Base-by-base conservation (phyloP, 1,284 basidiomycete species). In the Ganoderma multipileum region DNA sequence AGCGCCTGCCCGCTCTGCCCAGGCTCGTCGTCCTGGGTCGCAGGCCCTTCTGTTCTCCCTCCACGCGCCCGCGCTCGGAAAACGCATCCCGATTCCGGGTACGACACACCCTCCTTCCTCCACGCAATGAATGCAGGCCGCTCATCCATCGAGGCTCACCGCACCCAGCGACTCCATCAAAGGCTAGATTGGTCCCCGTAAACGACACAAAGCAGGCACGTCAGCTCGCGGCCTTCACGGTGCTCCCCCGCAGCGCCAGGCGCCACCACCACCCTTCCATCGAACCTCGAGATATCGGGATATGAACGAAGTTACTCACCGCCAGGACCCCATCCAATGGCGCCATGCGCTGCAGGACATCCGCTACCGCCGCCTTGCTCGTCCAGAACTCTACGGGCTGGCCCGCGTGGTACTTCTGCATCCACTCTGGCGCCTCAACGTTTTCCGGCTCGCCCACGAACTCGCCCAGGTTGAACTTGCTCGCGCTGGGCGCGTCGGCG, bases 391-490 rank as follows among this genome's bases (percentile, higher is more conserved):
- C 70, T 11, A 65, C 52, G 33, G 67, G 66, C 57, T 65, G 62
- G 47, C 61, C 72, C 26, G 64, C 42, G 33, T 67, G 66, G 30
- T 69, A 68, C 28, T 9, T 36, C 5, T 16, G 20, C 12, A 68
- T 50, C 74, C 74, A 76, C 30, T 69, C 67, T 18, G 72, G 73
- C 23, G 72, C 73, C 61, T 71, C 65, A 41, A 71, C 63, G 61
- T 65, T 68, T 47, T 66, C 67, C 44, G 64, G 54, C 68, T 67
- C 57, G 26, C 73, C 71, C 26, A 59, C 33, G 65, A 71, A 75
- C 41, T 33, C 66, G n/a, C 68, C 71, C 63, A 75, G 65, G 28
- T 72, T 68, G 44, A 73, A 44, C 20, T 54, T 57, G 33, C 58
- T 28, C 23, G 65, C 50, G 41, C 61, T 47, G 33, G 16, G 28